Percentiles rank a stretch among this genome's conserved stretches.
Evolutionary conservation across 192 early-diverging fungal genomes (phyloP).

Genomic region (Linnemannia schmuckeri): DNA sequence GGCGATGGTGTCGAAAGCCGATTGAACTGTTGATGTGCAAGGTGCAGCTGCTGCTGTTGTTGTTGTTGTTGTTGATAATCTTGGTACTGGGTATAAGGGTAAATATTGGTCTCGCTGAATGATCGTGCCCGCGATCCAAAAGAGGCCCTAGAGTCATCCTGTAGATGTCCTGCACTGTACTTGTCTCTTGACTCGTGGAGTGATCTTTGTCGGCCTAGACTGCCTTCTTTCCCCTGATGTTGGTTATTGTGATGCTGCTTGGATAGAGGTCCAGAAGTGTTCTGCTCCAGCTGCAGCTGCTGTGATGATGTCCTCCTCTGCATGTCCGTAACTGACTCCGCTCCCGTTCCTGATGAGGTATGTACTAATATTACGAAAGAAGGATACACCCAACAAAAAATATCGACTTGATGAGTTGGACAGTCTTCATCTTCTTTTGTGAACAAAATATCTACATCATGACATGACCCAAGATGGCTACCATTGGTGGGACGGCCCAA

Average conservation of each 20-base stretch:
- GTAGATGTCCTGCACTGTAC: not conserved
- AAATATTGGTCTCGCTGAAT: constrained; percentile 41
- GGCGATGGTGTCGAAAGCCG: not conserved
- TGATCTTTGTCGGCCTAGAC: constrained; percentile 42
- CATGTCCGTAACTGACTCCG: not conserved
- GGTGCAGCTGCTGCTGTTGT: not conserved
- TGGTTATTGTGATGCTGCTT: not conserved
- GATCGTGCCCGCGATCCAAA: constrained; percentile 31
- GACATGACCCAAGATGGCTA: not conserved
- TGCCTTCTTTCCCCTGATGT: not conserved
- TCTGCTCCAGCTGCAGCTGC: not conserved
- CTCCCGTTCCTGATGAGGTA: not conserved
- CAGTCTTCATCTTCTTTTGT: not conserved
- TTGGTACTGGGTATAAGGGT: constrained; percentile 34
- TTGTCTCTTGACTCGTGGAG: constrained; percentile 19
- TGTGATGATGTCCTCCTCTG: not conserved
- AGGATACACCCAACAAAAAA: constrained; percentile 7
- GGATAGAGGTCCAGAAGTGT: not conserved
- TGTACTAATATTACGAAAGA: not conserved
- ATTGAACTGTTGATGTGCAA: not conserved
- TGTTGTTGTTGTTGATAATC: constrained; percentile 11
- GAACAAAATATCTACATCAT: not conserved
- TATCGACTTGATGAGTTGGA: not conserved
- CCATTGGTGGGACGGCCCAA: not conserved
- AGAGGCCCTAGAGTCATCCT: not conserved